These are phyloP conservation scores for Cyanodermella asteris DNA, from an alignment of 2,329 filamentous ascomycete species.

Conservation along the genomic window DNA sequence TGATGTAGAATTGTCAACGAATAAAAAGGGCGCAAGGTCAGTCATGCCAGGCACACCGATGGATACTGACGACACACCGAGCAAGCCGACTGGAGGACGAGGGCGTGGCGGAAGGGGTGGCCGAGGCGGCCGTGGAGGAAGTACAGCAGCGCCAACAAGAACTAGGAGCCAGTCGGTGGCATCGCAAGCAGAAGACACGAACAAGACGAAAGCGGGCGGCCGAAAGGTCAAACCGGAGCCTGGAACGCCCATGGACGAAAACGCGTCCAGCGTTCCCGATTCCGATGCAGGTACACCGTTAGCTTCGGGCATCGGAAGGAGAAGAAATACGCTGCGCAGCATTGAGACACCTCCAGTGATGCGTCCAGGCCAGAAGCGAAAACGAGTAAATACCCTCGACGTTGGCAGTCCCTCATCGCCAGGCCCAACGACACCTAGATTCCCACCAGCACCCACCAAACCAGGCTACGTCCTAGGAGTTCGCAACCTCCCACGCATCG, in stretches of 20 bases:
- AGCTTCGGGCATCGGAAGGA: no score
- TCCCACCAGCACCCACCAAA: constrained; percentile 8
- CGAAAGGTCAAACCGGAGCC: constrained; percentile 23
- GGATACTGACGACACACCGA: no score
- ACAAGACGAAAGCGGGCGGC: constrained; percentile 15
- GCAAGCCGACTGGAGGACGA: no score
- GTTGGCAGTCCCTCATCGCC: constrained; percentile 4
- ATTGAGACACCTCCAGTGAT: no score
- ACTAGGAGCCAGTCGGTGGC: constrained; percentile 27
- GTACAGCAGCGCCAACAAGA: constrained; percentile 24
- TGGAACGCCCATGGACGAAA: no score
- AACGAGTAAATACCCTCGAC: constrained; percentile 4
- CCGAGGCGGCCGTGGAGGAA: constrained; percentile 12
- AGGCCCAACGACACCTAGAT: constrained; percentile 2
- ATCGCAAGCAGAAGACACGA: constrained; percentile 23
- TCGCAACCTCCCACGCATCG: constrained; percentile 27
- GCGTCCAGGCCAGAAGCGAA: constrained; percentile 9
- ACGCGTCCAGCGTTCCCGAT: no score
- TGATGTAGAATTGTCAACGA: no score
- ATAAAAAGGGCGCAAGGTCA: no score
- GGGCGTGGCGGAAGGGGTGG: constrained; percentile 4
- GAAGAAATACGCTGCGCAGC: no score
- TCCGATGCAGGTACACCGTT: no score
- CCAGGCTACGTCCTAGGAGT: constrained; percentile 19
- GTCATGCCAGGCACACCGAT: no score